Percentiles rank a stretch among this genome's conserved stretches.
Conservation (phyloP, 495 filamentous ascomycete species). For the Astrothelium macrocarpum region DNA sequence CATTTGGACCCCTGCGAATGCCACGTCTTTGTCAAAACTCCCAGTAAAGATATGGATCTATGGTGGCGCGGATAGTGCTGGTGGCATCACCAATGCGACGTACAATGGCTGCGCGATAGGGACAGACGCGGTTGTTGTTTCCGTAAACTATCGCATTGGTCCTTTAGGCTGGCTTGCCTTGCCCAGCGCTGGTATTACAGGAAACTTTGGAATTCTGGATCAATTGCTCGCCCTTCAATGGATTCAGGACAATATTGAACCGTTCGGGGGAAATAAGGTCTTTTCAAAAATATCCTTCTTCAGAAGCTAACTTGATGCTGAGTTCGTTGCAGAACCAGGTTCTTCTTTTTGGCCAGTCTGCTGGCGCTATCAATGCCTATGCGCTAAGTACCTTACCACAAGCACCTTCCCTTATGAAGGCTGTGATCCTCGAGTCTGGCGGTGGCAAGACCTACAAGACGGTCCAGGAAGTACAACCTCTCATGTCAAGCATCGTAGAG, state of each 20-base stretch:
- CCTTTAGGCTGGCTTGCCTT: conserved; percentile 30
- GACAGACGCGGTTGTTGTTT: conserved; percentile 32
- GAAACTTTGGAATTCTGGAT: conserved; percentile 28
- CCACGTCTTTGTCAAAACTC: conserved; percentile 24
- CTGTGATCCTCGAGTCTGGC: conserved; percentile 33
- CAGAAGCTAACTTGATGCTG: conserved; percentile 18
- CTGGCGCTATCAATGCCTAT: conserved; percentile 31
- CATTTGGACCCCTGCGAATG: conserved; percentile 23
- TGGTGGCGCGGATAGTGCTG: conserved; percentile 30
- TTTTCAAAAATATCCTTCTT: background rate
- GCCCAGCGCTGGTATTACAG: conserved; percentile 23
- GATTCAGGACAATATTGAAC: conserved; percentile 28
- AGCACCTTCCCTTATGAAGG: conserved; percentile 28
- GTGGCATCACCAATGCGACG: conserved; percentile 25
- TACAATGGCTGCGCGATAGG: conserved; percentile 37
- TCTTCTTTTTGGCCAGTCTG: conserved; percentile 36
- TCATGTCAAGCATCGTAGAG: background rate
- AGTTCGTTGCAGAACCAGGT: conserved; percentile 21
- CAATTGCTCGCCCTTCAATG: conserved; percentile 26
- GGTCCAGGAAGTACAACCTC: background rate
- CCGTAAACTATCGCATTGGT: conserved; percentile 34
- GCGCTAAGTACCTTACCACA: conserved; percentile 31
- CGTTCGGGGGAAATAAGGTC: conserved; percentile 28
- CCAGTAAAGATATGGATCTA: conserved; percentile 39
- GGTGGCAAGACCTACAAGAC: conserved; percentile 23